Evolutionary conservation across 257 asterid species (phyloP), one percentile per base, ranked within the genome.

Genomic region (Plectranthus barbatus): DNA sequence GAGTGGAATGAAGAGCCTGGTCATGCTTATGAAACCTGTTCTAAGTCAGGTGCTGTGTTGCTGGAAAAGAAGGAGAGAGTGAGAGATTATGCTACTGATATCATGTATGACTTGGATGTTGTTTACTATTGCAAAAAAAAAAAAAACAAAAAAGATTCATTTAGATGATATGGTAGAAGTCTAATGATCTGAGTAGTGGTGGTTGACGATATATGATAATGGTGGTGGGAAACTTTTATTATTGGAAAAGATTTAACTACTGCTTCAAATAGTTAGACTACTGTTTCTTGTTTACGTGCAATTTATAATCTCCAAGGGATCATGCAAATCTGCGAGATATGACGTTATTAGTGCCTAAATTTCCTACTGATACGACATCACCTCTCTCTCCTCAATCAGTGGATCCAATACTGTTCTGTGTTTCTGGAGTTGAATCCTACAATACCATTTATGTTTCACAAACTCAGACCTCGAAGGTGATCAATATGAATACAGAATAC

Each of bases 51-150:
- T 64, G 70, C 60, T 56, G 73, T 80, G 64, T 77, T 74, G 18
- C 24, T 64, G 37, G 64, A 63, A n/a, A 62, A 62, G 66, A 67
- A 59, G 56, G 55, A 84, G 64, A 82, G 73, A 67, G 76, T 75
- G 67, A 86, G 68, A 66, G 57, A 81, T 61, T 59, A 74, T 72
- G 67, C 70, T 53, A 68, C 80, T 68, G 96, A 79, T 69, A 88
- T 80, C 48, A 95, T 88, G 73, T n/a, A n/a, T n/a, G n/a, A n/a
- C n/a, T n/a, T n/a, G n/a, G n/a, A n/a, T n/a, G n/a, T n/a, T n/a
- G n/a, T n/a, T n/a, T n/a, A n/a, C n/a, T n/a, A n/a, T n/a, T n/a
- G n/a, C n/a, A n/a, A n/a, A n/a, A n/a, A n/a, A n/a, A n/a, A n/a
- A n/a, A n/a, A n/a, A n/a, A n/a, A n/a, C n/a, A n/a, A n/a, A n/a